Conservation (phyloP, 1,139 yeast genomes). For the Magnusiomyces suaveolens region DNA sequence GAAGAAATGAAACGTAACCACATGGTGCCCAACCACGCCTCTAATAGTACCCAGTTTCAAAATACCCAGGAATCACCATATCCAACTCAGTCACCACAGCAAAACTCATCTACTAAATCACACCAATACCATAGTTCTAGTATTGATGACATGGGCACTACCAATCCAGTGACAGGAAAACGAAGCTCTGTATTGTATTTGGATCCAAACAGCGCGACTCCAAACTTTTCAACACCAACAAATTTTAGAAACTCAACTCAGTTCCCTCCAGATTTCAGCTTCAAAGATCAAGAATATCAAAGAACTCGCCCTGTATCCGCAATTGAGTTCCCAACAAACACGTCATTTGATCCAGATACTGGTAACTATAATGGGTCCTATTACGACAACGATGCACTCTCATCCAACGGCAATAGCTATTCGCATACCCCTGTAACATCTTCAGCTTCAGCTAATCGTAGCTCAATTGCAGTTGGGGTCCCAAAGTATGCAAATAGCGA, state of each 20-base stretch:
- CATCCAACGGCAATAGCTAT: neutral
- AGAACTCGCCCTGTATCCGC: neutral
- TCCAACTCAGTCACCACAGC: no score
- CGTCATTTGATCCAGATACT: no score
- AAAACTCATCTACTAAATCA: no score
- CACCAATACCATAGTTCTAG: neutral
- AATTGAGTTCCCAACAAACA: neutral
- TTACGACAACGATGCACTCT: no score
- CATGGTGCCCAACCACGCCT: no score
- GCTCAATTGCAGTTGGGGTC: neutral
- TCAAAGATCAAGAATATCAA: neutral
- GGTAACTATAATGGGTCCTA: no score
- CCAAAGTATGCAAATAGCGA: neutral
- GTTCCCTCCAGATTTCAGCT: neutral
- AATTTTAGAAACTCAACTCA: neutral
- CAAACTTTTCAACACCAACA: constrained; percentile 4
- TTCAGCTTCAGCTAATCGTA: neutral
- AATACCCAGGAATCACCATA: no score
- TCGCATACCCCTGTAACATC: neutral
- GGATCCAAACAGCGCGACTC: neutral
- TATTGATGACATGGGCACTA: no score
- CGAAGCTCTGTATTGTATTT: constrained; percentile 1
- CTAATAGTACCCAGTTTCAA: no score
- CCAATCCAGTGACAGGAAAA: neutral
- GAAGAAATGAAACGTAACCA: no score